Conservation (phyloP, 2,329 filamentous ascomycete species). For the Colletotrichum theobromicola region DNA sequence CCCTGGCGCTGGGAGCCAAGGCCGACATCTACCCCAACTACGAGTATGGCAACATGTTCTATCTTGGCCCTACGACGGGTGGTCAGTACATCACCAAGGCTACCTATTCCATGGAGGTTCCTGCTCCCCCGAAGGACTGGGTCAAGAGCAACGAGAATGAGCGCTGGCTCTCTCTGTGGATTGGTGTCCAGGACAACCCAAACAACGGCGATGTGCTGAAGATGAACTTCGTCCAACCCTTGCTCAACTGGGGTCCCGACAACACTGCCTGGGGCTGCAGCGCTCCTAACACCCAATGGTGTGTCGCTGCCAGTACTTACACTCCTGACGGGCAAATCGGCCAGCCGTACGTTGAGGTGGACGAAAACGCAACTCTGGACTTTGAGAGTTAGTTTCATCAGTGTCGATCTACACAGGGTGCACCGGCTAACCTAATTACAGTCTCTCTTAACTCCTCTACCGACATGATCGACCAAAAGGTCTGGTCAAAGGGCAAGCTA, state of each 20-base stretch:
- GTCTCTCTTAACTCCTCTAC: slow-evolving; percentile 1
- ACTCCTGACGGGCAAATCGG: slow-evolving; percentile 2
- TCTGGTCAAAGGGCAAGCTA: neutral
- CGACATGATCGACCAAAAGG: slow-evolving; percentile 8
- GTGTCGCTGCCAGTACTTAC: slow-evolving; percentile 1
- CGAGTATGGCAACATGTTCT: slow-evolving; percentile 15
- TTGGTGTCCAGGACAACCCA: slow-evolving; percentile 6
- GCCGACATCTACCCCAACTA: slow-evolving; percentile 5
- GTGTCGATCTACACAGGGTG: too few relatives aligned
- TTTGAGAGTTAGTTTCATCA: neutral
- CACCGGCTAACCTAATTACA: neutral
- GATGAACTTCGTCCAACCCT: slow-evolving; percentile 8
- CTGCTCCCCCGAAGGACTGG: neutral
- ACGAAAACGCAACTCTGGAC: neutral
- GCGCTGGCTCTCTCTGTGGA: slow-evolving; percentile 1
- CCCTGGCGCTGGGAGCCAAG: neutral
- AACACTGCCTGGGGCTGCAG: slow-evolving; percentile 1
- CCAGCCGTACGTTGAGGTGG: neutral
- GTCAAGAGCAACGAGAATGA: neutral
- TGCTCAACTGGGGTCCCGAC: slow-evolving; percentile 10
- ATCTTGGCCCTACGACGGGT: slow-evolving; percentile 1
- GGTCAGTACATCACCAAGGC: slow-evolving; percentile 21
- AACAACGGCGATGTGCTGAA: neutral
- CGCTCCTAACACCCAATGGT: slow-evolving; percentile 8
- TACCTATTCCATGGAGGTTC: slow-evolving; percentile 22